Evolutionary conservation across 345 rosid genomes (phyloP).

Genomic region (Lepidium didymum): DNA sequence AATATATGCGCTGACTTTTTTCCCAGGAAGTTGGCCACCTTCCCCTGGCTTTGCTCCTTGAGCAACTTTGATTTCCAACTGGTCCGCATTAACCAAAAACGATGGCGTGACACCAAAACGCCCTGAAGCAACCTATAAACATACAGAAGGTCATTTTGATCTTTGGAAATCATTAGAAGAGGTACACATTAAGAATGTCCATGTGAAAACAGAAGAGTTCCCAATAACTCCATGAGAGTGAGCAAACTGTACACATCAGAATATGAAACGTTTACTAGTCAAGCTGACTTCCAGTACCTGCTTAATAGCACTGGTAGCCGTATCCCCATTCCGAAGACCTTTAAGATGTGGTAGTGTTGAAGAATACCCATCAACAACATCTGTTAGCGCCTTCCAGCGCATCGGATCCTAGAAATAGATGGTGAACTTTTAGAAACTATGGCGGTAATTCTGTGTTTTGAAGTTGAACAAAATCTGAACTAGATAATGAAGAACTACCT

Average conservation of each 20-base stretch:
- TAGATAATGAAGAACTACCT: constrained; percentile 46
- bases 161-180: neutral
- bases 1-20: constrained; percentile 98
- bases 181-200: neutral
- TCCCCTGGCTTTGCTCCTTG: constrained; percentile 99
- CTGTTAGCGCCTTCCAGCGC: constrained; percentile 88
- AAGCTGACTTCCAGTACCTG: constrained; percentile 44
- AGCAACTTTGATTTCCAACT: constrained; percentile 93
- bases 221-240: neutral
- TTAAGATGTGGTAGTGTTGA: constrained; percentile 95
- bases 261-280: neutral
- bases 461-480: neutral
- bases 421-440: neutral
- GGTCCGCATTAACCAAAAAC: constrained; percentile 90
- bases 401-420: constrained; percentile 69
- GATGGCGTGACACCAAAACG: constrained; percentile 99
- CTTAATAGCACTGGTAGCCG: constrained; percentile 98
- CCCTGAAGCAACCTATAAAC: constrained; percentile 90
- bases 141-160: constrained; percentile 6
- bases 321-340: constrained; percentile 99
- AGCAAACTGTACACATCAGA: constrained; percentile 4
- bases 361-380: constrained; percentile 98
- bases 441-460: neutral
- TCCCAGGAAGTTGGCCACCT: constrained; percentile 98
- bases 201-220: neutral